phyloP scores from a whole-genome alignment of 371 early-diverging fungal species.

The Mortierella polycephala region DNA sequence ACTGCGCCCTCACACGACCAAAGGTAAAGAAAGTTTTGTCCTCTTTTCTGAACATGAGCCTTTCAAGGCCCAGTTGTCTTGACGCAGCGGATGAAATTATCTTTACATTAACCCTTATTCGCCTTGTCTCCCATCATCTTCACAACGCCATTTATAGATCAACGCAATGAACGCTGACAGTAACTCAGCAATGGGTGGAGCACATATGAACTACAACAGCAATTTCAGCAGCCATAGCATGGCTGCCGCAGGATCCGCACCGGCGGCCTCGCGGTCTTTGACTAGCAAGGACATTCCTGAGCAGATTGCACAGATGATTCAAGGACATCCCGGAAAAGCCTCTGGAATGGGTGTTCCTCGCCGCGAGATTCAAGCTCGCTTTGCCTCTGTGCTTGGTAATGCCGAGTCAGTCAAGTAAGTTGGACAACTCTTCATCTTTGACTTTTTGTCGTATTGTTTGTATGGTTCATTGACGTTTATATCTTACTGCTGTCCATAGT shows the following conservation, averaged over 20 bases:
- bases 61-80: neutral
- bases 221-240: slow-evolving; percentile 7
- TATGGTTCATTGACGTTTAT: neutral
- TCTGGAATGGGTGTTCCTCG: slow-evolving; percentile 27
- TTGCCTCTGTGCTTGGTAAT: slow-evolving; percentile 16
- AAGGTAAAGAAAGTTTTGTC: slow-evolving; percentile 23
- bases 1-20: slow-evolving; percentile 26
- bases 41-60: neutral
- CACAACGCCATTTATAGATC: too few species aligned
- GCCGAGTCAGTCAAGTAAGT: slow-evolving; percentile 28
- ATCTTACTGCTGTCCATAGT: slow-evolving; percentile 4
- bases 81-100: neutral
- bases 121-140: neutral
- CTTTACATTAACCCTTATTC: neutral
- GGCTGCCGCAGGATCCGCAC: neutral
- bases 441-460: neutral
- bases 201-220: neutral
- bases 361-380: slow-evolving; percentile 9
- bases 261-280: neutral
- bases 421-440: neutral
- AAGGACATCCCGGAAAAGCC: slow-evolving; percentile 1
- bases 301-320: slow-evolving; percentile 15
- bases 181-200: too few species aligned
- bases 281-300: neutral
- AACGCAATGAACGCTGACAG: too few species aligned